phyloP scores from a whole-genome alignment of 768 basidiomycete species.

The Boletus sensibilis region DNA sequence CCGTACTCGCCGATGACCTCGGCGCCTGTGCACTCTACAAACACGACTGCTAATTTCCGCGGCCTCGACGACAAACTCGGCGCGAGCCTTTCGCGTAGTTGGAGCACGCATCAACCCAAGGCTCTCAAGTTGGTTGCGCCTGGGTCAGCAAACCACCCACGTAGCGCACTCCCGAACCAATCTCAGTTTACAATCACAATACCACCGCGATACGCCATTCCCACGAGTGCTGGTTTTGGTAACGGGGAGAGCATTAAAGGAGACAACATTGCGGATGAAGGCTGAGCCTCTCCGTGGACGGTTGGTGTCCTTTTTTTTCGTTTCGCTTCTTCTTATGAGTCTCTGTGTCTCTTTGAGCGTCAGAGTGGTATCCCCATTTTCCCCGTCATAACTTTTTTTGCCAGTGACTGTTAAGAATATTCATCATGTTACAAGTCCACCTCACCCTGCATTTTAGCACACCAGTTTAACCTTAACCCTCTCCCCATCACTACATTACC shows the following conservation, averaged over 20 bases:
- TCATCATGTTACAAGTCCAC: slow-evolving; percentile 7
- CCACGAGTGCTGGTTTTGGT: slow-evolving; percentile 4
- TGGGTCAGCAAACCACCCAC: slow-evolving; percentile 39
- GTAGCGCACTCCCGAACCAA: slow-evolving; percentile 54
- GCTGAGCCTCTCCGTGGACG: slow-evolving; percentile 29
- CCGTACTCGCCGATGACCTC: slow-evolving; percentile 59
- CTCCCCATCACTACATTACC: slow-evolving; percentile 24
- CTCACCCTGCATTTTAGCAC: slow-evolving; percentile 21
- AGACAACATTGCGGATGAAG: slow-evolving; percentile 25
- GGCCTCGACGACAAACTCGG: slow-evolving; percentile 47
- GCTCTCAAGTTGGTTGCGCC: slow-evolving; percentile 38
- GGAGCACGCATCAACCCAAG: slow-evolving; percentile 51
- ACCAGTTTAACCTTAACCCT: slow-evolving; percentile 9
- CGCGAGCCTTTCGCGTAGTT: slow-evolving; percentile 56
- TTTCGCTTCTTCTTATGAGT: background rate
- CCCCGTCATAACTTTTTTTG: background rate
- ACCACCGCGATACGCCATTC: slow-evolving; percentile 20
- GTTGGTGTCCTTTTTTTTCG: slow-evolving; percentile 6
- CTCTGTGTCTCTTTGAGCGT: background rate
- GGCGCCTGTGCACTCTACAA: slow-evolving; percentile 25
- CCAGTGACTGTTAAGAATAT: slow-evolving; percentile 19
- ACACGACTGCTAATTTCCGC: slow-evolving; percentile 19
- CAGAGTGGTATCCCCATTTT: background rate
- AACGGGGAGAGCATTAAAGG: slow-evolving; percentile 16
- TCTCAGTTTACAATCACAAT: slow-evolving; percentile 43